Conservation (phyloP, 495 filamentous ascomycete species). For the Darksidea phi region DNA sequence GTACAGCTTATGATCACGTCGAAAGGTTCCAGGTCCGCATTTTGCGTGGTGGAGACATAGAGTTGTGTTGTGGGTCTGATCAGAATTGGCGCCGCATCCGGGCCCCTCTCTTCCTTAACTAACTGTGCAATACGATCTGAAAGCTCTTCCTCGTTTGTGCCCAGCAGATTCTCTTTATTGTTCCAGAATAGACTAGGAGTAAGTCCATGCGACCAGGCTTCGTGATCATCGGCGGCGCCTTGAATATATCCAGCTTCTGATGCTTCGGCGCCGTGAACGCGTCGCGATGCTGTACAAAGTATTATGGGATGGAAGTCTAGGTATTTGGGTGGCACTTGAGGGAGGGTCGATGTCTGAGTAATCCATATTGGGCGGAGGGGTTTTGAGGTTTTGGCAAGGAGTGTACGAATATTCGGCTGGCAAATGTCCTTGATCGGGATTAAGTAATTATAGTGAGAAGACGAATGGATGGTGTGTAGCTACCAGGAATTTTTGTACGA, state of each 20-base stretch:
- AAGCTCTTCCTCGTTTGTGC: conserved; percentile 62
- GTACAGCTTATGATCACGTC: conserved; percentile 43
- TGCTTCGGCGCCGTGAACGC: conserved; percentile 63
- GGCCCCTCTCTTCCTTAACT: conserved; percentile 38
- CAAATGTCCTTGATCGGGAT: conserved; percentile 42
- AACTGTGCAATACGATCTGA: conserved; percentile 61
- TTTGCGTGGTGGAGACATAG: conserved; percentile 37
- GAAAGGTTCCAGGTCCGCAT: conserved; percentile 27
- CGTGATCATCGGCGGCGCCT: conserved; percentile 89
- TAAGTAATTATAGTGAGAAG: background rate
- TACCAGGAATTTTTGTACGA: conserved; percentile 62
- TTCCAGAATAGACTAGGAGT: conserved; percentile 78
- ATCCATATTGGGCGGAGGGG: conserved; percentile 67
- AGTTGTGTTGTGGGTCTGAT: conserved; percentile 40
- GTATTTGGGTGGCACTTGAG: conserved; percentile 15
- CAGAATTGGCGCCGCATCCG: conserved; percentile 22
- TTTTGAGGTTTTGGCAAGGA: conserved; percentile 48
- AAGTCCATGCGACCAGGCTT: conserved; percentile 74
- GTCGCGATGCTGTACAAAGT: conserved; percentile 75
- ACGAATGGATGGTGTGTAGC: background rate
- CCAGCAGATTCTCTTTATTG: conserved; percentile 56
- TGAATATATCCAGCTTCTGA: conserved; percentile 82
- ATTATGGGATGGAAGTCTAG: conserved; percentile 64
- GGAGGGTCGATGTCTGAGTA: conserved; percentile 47
- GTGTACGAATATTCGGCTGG: conserved; percentile 49